These are phyloP conservation scores for Syncephalis plumigaleata DNA, from an alignment of 371 early-diverging fungal species.

Conservation along the genomic window DNA sequence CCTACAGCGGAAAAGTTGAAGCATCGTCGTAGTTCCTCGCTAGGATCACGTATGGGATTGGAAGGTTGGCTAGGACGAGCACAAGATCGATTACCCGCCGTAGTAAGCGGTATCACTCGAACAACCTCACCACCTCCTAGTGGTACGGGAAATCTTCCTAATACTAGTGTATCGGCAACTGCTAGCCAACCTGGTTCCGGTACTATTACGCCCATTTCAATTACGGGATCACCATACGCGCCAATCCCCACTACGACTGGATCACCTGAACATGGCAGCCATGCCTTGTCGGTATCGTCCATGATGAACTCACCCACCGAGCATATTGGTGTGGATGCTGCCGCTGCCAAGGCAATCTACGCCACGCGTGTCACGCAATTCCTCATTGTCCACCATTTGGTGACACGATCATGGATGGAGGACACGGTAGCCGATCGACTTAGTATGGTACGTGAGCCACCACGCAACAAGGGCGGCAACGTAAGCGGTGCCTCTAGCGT, in stretches of 20 bases:
- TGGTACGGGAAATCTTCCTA: constrained; percentile 8
- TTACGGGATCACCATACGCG: too few species aligned
- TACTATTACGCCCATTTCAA: too few species aligned
- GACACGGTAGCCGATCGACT: constrained; percentile 62
- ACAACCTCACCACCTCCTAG: constrained; percentile 1
- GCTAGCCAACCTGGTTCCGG: too few species aligned
- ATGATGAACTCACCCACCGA: too few species aligned
- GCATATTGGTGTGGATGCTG: constrained; percentile 18
- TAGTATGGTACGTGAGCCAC: constrained; percentile 44
- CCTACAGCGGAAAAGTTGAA: constrained; percentile 18
- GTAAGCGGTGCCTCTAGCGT: not conserved
- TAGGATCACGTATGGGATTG: too few species aligned
- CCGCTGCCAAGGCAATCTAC: constrained; percentile 10
- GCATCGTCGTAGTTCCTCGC: constrained; percentile 5
- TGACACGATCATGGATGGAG: constrained; percentile 35
- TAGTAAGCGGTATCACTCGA: constrained; percentile 1
- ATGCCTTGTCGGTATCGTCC: too few species aligned
- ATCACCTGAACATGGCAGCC: too few species aligned
- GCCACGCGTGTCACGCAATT: constrained; percentile 8
- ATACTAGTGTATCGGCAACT: constrained; percentile 3
- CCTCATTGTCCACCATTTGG: constrained; percentile 45
- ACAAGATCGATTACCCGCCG: too few species aligned
- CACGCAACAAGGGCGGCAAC: constrained; percentile 17
- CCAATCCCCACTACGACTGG: too few species aligned
- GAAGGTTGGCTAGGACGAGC: too few species aligned